Evolutionary conservation across 2,329 filamentous ascomycete genomes (phyloP).

Genomic region (Pseudonectria foliicola): DNA sequence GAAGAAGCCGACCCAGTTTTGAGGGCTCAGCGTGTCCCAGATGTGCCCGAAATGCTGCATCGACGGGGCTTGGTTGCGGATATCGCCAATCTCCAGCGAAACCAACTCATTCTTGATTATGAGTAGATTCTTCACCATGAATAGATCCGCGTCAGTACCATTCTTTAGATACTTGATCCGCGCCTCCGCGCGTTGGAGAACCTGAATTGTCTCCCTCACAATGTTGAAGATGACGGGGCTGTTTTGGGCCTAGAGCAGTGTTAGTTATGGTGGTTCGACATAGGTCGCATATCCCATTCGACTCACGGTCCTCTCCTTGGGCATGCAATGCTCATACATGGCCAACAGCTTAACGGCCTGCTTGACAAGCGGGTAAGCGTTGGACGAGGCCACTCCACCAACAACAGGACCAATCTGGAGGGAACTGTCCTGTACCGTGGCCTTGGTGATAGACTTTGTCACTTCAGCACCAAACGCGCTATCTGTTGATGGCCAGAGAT

Average conservation of each 20-base stretch:
- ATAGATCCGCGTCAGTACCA: slow-evolving; percentile 71
- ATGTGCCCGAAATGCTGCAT: slow-evolving; percentile 60
- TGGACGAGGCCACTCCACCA: slow-evolving; percentile 45
- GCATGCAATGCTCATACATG: slow-evolving; percentile 59
- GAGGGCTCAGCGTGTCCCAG: slow-evolving; percentile 54
- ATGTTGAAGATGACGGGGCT: slow-evolving; percentile 59
- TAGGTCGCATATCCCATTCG: too few relatives aligned
- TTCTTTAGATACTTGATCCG: slow-evolving; percentile 57
- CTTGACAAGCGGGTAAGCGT: slow-evolving; percentile 51
- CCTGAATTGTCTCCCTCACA: slow-evolving; percentile 81
- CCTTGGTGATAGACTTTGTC: slow-evolving; percentile 45
- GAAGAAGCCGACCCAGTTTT: slow-evolving; percentile 53
- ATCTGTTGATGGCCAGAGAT: slow-evolving; percentile 52
- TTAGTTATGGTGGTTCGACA: slow-evolving; percentile 7
- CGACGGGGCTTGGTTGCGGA: slow-evolving; percentile 40
- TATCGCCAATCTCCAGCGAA: slow-evolving; percentile 82
- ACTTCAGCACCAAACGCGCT: slow-evolving; percentile 48
- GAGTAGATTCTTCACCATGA: slow-evolving; percentile 90
- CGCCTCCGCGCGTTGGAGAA: slow-evolving; percentile 69
- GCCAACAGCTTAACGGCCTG: slow-evolving; percentile 50
- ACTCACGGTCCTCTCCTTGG: slow-evolving; percentile 55
- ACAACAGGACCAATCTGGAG: slow-evolving; percentile 45
- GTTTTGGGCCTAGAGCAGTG: slow-evolving; percentile 31
- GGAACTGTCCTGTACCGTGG: slow-evolving; percentile 37
- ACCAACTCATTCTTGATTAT: slow-evolving; percentile 94